Percentiles rank a stretch among this genome's conserved stretches.
phyloP scores from a whole-genome alignment of 2,329 filamentous ascomycete species.

The Fusarium algeriense region DNA sequence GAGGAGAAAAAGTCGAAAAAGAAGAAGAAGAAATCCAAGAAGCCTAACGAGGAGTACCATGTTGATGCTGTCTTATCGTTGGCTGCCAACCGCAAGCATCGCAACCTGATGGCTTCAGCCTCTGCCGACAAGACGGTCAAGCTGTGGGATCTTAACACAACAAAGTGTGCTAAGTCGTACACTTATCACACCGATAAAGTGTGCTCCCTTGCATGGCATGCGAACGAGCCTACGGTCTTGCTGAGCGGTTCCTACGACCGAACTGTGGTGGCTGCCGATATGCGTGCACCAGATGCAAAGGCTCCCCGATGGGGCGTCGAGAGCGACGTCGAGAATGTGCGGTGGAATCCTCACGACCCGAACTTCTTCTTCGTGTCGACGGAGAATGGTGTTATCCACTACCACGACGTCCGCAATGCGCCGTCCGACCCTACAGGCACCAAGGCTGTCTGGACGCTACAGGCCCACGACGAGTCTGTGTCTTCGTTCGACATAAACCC shows the following conservation, averaged over 20 bases:
- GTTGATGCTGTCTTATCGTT: conserved; percentile 93
- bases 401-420: conserved; percentile 85
- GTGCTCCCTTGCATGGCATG: conserved; percentile 95
- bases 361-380: conserved; percentile 98
- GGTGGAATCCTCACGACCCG: conserved; percentile 92
- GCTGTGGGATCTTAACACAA: conserved; percentile 94
- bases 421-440: conserved; percentile 78
- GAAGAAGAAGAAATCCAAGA: conserved; percentile 91
- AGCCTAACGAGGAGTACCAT: conserved; percentile 91
- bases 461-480: conserved; percentile 93
- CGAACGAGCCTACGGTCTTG: conserved; percentile 85
- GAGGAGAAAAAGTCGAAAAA: conserved; percentile 78
- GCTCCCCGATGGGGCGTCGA: conserved; percentile 91
- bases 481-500: conserved; percentile 94
- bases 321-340: conserved; percentile 91
- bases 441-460: conserved; percentile 92
- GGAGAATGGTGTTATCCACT: conserved; percentile 91
- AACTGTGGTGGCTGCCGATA: conserved; percentile 93
- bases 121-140: conserved; percentile 98
- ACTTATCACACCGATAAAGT: conserved; percentile 97
- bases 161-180: conserved; percentile 95
- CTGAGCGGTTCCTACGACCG: conserved; percentile 96
- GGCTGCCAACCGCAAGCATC: conserved; percentile 91
- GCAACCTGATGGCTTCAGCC: conserved; percentile 92
- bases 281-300: conserved; percentile 89